A percentile compares a stretch with the other conserved stretches of the same genome.
Evolutionary conservation across 345 rosid genomes (phyloP).

Genomic region (Heritiera fomes): DNA sequence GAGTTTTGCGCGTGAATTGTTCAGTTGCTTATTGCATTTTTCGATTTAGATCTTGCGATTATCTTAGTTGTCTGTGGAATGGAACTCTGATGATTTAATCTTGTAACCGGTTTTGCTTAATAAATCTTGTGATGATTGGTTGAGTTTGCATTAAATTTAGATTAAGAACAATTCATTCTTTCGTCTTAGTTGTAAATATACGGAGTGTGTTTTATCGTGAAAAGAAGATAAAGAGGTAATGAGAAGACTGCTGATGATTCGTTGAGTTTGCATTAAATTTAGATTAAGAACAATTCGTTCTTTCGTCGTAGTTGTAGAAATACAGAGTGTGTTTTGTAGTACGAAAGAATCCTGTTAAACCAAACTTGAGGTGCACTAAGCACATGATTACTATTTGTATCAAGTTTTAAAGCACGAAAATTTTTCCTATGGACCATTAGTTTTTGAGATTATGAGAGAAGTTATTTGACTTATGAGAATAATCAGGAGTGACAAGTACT

Average conservation of each 20-base stretch:
- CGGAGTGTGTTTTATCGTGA: not conserved
- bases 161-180: not conserved
- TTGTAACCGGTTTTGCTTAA: not conserved
- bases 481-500: not conserved
- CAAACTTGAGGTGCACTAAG: not conserved
- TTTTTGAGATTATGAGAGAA: not conserved
- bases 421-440: not conserved
- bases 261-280: too few relatives aligned
- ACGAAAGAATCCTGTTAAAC: not conserved
- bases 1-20: not conserved
- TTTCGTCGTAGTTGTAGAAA: too few relatives aligned
- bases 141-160: not conserved
- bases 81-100: conserved; percentile 7
- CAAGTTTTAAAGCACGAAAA: not conserved
- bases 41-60: conserved; percentile 6
- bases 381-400: not conserved
- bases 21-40: not conserved
- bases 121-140: not conserved
- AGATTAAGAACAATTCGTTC: too few relatives aligned
- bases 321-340: not conserved
- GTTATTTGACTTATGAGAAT: not conserved
- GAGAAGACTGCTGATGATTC: not conserved
- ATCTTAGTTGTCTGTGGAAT: not conserved
- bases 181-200: not conserved
- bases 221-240: not conserved